These are phyloP conservation scores for Vinca minor DNA, from an alignment of 257 asterid species.

Conservation along the genomic window DNA sequence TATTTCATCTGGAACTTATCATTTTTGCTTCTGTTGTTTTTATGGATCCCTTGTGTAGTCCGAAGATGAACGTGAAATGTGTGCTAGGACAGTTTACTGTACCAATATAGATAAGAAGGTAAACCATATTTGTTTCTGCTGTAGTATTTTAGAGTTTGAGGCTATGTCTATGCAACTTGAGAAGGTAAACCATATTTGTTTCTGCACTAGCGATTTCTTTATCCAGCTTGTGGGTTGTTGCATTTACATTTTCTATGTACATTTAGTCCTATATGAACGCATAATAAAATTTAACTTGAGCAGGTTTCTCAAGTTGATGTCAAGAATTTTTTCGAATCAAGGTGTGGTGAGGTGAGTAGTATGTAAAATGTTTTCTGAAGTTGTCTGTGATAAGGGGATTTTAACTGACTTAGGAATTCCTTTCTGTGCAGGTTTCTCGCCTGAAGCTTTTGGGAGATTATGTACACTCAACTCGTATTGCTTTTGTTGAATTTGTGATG, in stretches of 20 bases:
- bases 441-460: slow-evolving; percentile 95
- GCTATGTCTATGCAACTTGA: not conserved
- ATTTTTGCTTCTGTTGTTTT: not conserved
- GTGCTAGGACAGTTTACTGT: slow-evolving; percentile 94
- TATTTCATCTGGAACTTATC: slow-evolving; percentile 8
- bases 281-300: slow-evolving; percentile 5
- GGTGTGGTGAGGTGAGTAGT: slow-evolving; percentile 30
- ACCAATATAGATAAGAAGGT: slow-evolving; percentile 94
- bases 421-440: slow-evolving; percentile 71
- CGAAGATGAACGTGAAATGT: slow-evolving; percentile 96
- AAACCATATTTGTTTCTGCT: not conserved
- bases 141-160: not conserved
- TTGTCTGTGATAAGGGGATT: slow-evolving; percentile 7
- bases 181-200: too few relatives aligned
- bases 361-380: not conserved
- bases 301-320: slow-evolving; percentile 84
- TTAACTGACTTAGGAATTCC: slow-evolving; percentile 2
- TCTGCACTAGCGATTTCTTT: not conserved
- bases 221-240: slow-evolving; percentile 1
- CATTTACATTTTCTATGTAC: not conserved
- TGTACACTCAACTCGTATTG: slow-evolving; percentile 81
- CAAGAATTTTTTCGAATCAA: slow-evolving; percentile 71
- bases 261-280: not conserved
- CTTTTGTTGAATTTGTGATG: slow-evolving; percentile 79
- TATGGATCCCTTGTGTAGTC: slow-evolving; percentile 36